phyloP scores from a whole-genome alignment of 352 stramenopile genomes.

The Pythium phragmitis region DNA sequence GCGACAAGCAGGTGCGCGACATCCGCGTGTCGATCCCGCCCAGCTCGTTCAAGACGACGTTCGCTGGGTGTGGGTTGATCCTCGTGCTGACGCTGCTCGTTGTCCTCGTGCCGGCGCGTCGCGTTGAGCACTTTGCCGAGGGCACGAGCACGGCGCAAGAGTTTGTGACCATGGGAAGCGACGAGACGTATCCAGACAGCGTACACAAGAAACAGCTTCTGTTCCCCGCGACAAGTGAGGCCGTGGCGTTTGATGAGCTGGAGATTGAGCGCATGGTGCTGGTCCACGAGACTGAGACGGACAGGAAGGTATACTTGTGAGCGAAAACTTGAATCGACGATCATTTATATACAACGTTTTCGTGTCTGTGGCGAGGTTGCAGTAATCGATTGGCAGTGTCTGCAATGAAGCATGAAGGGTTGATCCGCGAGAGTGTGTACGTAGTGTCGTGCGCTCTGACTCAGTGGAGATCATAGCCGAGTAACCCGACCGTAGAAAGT shows the following conservation, averaged over 20 bases:
- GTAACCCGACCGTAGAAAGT: no score
- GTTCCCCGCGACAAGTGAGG: constrained; percentile 10
- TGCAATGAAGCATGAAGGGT: no score
- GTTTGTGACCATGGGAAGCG: constrained; percentile 11
- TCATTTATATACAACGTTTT: no score
- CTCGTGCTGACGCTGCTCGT: constrained; percentile 7
- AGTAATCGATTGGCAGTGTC: no score
- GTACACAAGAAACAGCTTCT: constrained; percentile 21
- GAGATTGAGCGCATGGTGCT: constrained; percentile 17
- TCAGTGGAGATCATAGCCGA: no score
- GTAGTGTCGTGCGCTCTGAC: no score
- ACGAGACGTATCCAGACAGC: constrained; percentile 14
- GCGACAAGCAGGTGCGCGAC: constrained; percentile 19
- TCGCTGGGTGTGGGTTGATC: constrained; percentile 11
- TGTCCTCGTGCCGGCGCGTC: not conserved
- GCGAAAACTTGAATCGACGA: no score
- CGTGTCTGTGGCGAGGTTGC: no score
- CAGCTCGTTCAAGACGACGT: constrained; percentile 7
- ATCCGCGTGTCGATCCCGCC: constrained; percentile 22
- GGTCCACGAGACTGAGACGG: constrained; percentile 1
- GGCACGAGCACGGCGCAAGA: constrained; percentile 7
- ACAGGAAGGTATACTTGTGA: not conserved
- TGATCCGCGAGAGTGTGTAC: no score
- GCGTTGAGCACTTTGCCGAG: constrained; percentile 8
- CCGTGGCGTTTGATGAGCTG: constrained; percentile 8